A percentile compares a stretch with the other conserved stretches of the same genome.
These are phyloP conservation scores for Pseudogymnoascus sp. DNA, from an alignment of 2,329 filamentous ascomycete species.

Conservation along the genomic window DNA sequence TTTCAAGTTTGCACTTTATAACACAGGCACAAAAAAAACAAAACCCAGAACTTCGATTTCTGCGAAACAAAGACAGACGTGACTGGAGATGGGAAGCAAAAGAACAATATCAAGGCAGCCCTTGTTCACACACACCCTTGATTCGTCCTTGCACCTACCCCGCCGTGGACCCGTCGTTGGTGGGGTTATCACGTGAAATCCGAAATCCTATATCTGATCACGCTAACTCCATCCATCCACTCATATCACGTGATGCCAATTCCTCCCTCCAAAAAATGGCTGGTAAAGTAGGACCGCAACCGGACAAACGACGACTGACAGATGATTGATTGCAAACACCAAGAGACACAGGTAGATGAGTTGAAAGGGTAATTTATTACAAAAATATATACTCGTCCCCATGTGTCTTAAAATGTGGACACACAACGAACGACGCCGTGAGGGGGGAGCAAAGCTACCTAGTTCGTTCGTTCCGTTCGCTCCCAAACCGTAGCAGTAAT, in stretches of 20 bases:
- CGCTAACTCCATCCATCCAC: neutral
- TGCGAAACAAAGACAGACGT: neutral
- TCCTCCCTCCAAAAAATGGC: neutral
- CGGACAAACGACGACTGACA: no score
- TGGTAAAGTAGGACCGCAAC: no score
- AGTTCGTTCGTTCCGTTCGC: no score
- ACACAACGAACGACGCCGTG: neutral
- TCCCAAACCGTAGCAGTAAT: neutral
- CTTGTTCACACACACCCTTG: no score
- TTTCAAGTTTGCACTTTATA: neutral
- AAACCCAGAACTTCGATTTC: neutral
- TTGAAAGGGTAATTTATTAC: neutral
- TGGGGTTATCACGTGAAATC: neutral
- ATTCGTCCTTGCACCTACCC: neutral
- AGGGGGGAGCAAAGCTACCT: neutral
- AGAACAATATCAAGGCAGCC: neutral
- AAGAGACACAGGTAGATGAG: neutral
- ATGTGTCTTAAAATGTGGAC: neutral
- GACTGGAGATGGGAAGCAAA: neutral
- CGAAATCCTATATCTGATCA: neutral
- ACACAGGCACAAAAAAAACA: neutral
- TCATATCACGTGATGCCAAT: no score
- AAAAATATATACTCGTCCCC: neutral
- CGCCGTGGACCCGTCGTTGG: neutral
- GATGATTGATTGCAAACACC: no score